Evolutionary conservation across 495 filamentous ascomycete genomes (phyloP).

Genomic region (Echria macrotheca): DNA sequence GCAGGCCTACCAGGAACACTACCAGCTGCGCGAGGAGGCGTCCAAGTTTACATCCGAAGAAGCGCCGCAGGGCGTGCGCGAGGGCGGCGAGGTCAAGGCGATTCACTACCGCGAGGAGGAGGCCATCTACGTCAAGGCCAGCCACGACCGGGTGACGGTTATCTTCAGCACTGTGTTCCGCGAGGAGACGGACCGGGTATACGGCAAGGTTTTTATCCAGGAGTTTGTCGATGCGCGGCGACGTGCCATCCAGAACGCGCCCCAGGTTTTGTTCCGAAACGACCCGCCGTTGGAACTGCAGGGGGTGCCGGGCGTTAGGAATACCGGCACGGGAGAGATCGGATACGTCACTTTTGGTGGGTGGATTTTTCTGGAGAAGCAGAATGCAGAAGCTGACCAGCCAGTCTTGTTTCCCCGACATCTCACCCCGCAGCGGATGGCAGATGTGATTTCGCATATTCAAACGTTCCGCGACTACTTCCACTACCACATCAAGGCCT

Average conservation of each 20-base stretch:
- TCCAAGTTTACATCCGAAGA: slow-evolving; percentile 86
- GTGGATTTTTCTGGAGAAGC: too few relatives aligned
- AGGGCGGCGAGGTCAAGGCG: slow-evolving; percentile 89
- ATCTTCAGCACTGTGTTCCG: slow-evolving; percentile 98
- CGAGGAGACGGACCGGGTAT: slow-evolving; percentile 95
- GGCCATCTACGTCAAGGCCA: slow-evolving; percentile 98
- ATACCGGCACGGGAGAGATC: slow-evolving; percentile 68
- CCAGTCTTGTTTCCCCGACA: slow-evolving; percentile 93
- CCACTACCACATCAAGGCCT: slow-evolving; percentile 99
- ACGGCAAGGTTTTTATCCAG: slow-evolving; percentile 89
- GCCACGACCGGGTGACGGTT: slow-evolving; percentile 92
- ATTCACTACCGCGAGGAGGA: slow-evolving; percentile 98
- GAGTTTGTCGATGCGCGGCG: slow-evolving; percentile 96
- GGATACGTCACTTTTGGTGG: slow-evolving; percentile 97
- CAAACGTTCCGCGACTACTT: slow-evolving; percentile 99
- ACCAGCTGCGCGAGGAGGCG: slow-evolving; percentile 75
- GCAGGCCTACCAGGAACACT: slow-evolving; percentile 89
- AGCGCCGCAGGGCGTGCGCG: slow-evolving; percentile 78
- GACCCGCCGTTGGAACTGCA: slow-evolving; percentile 90
- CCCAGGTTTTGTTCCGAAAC: slow-evolving; percentile 94
- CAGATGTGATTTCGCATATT: slow-evolving; percentile 95
- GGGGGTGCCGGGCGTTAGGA: slow-evolving; percentile 73
- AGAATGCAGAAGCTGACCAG: too few relatives aligned
- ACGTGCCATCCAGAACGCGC: slow-evolving; percentile 94
- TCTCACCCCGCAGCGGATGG: slow-evolving; percentile 79